Evolutionary conservation across 2,329 filamentous ascomycete genomes (phyloP).

Genomic region (Epichloe baconii): DNA sequence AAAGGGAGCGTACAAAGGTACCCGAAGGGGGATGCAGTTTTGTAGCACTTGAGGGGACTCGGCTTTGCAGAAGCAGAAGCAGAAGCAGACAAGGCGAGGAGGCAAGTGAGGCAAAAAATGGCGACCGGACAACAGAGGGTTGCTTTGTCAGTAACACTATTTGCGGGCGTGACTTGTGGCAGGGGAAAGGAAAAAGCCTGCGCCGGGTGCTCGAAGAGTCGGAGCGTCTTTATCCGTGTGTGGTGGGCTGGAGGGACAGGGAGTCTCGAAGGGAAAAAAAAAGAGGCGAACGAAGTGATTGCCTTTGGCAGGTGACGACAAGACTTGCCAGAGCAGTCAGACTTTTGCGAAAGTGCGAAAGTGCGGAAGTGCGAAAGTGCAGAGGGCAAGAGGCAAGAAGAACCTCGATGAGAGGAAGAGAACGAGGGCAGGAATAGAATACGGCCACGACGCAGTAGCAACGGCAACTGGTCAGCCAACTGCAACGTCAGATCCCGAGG

Average conservation of each 20-base stretch:
- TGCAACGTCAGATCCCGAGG: slow-evolving; percentile 2
- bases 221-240: slow-evolving; percentile 1
- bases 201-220: slow-evolving; percentile 2
- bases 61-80: not conserved
- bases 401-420: not conserved
- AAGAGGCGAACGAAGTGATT: not conserved
- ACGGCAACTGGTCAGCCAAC: not conserved
- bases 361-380: not conserved
- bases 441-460: not conserved
- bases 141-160: slow-evolving; percentile 5
- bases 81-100: not conserved
- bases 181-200: not conserved
- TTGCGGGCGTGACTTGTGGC: not conserved
- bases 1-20: slow-evolving; percentile 1
- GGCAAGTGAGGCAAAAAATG: slow-evolving; percentile 2
- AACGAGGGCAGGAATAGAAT: not conserved
- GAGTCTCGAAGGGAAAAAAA: not conserved
- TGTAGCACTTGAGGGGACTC: slow-evolving; percentile 1
- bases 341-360: not conserved
- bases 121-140: slow-evolving; percentile 1
- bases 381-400: not conserved
- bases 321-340: not conserved
- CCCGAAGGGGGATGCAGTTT: not conserved
- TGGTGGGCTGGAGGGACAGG: not conserved
- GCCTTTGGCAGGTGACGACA: not conserved